Base-by-base conservation (phyloP, 2,329 filamentous ascomycete genomes). In the Fusarium luffae region DNA sequence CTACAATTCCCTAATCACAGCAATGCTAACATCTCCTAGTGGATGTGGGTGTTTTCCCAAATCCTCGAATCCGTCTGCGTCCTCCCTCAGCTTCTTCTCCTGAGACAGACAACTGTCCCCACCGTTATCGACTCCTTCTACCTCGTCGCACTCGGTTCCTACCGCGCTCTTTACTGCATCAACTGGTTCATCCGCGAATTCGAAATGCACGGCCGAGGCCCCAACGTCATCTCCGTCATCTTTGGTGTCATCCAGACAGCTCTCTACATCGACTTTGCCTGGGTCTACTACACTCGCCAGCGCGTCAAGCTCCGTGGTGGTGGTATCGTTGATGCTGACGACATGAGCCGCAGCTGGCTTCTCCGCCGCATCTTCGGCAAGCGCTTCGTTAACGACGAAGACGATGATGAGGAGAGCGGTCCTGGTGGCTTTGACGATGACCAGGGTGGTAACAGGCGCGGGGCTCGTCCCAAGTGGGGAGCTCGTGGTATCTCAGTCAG, bases 101-200 rank as follows among this genome's bases (percentile, higher is more conserved):
- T 98, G 16, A 92, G 95, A 63, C 94, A 98, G 80, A 98, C 95
- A n/a, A 94, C 90, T 27, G 93, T 98, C 0, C 95, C 95, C 0
- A 98, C 95, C 50, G 95, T 98, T 48, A 94, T 98, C 81, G 93
- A 97, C 79, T 97, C 93, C n/a, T 97, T 92, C 82, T 98, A 98
- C 80, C 92, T 98, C 58, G 84, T 96, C 51, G 90, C 93, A 1
- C 88, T 98, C 2, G 95, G 94, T 37, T 91, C 91, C 14, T 98
- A 98, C 82, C 92, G 95, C 60, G 92, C 85, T 50, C 88, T 98
- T 66, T 98, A 98, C 81, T 90, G 97, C 65, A 80, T 97, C 49
- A 98, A 97, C 79, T 98, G 95, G 95, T 90, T 98, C 72, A 82
- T 88, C 66, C 89, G 92, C 32, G 86, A 85, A 62, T 80, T 88